Base-by-base conservation (phyloP, 805 yeast genomes). In the Candida arabinofermentans region DNA sequence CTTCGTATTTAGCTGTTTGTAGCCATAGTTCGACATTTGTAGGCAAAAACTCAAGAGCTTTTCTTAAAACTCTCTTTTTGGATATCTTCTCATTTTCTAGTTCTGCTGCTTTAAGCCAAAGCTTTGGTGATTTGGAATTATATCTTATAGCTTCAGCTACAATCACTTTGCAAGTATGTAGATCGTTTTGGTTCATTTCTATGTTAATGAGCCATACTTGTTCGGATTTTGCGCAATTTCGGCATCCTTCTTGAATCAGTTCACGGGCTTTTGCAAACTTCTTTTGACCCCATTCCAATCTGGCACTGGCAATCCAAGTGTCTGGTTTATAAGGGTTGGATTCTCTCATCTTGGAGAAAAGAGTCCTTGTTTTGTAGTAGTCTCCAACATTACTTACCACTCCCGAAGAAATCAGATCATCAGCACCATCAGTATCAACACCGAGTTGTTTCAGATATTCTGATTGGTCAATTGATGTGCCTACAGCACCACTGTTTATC, bases 271-370 rank as follows among this genome's bases (percentile, higher is more conserved):
- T 61, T 5, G 64, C 64, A 40, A 69, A 67, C 39, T 78, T 79
- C 34, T 71, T 71, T 1, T 81, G 83, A 34, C 72, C 74, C 49
- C 77, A 83, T 55, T 91, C 98, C 8, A 88, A 58, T 36, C 87
- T 64, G 0, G 96, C 95, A 36, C 88, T 77, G 0, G 95, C 87
- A 18, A 91, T 84, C 96, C 96, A 91, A 4, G 84, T 86, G 36
- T 76, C 75, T 0, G 95, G 75, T 43, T 80, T 82, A 32, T 65
- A 62, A 0, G 97, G 96, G 51, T 86, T 83, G 0, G 87, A 66
- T 48, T 75, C 77, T 27, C 95, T 70, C 48, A 86, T 72, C 3
- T 88, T 81, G n/a, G 75, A 66, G 35, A 90, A 69, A 8, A 88
- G 66, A 2, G 70, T 55, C 27, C 93, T 65, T 27, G 81, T 77